These are phyloP conservation scores for Zanthoxylum bungeanum DNA, from an alignment of 345 rosid genomes.

Conservation along the genomic window DNA sequence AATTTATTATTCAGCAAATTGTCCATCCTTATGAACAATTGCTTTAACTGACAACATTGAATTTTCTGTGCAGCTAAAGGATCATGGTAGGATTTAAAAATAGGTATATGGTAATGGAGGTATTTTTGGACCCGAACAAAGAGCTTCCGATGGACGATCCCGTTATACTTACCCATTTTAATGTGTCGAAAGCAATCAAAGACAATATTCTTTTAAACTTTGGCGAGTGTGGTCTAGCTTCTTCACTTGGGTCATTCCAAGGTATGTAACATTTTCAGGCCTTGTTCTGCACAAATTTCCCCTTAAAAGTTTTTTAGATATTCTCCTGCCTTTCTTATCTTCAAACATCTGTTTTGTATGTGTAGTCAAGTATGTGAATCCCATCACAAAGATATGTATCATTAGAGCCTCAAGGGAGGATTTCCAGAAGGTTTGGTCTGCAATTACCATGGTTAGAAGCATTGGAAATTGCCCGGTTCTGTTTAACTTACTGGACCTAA, in stretches of 20 bases:
- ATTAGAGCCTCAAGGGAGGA: conserved; percentile 74
- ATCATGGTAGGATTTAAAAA: conserved; percentile 79
- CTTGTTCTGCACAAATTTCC: background rate
- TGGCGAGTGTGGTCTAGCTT: conserved; percentile 75
- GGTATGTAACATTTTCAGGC: conserved; percentile 19
- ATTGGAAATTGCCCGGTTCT: conserved; percentile 62
- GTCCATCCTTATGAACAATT: background rate
- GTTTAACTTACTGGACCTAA: conserved; percentile 64
- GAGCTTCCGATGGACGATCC: conserved; percentile 51
- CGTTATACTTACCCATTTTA: conserved; percentile 59
- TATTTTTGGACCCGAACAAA: conserved; percentile 65
- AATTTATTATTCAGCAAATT: background rate
- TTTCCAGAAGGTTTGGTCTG: conserved; percentile 69
- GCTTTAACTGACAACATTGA: background rate
- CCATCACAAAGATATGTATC: conserved; percentile 62
- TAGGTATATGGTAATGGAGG: conserved; percentile 72
- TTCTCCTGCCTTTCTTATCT: background rate
- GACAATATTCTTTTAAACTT: conserved; percentile 68
- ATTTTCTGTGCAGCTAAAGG: background rate
- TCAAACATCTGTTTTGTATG: background rate
- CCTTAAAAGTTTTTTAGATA: background rate
- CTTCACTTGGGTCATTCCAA: conserved; percentile 62
- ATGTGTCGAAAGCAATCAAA: conserved; percentile 55
- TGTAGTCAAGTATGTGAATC: conserved; percentile 73
- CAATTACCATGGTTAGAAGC: conserved; percentile 64